These are phyloP conservation scores for Colletotrichum siamense DNA, from an alignment of 2,329 filamentous ascomycete species.

Conservation along the genomic window DNA sequence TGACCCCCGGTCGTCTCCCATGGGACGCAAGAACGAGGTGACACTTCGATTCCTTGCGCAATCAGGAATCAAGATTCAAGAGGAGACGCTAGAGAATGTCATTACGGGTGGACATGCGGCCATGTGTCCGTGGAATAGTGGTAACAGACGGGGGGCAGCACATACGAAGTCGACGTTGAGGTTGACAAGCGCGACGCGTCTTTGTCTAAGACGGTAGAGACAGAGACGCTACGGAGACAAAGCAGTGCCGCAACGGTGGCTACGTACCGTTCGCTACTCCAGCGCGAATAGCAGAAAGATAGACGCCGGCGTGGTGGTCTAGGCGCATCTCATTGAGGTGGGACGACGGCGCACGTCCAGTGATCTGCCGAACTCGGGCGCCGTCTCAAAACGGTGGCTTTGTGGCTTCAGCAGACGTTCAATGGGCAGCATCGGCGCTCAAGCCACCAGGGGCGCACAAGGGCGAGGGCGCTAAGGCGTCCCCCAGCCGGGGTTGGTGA, in stretches of 20 bases:
- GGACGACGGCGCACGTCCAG: conserved; percentile 10
- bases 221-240: neutral
- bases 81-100: neutral
- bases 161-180: neutral
- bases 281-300: neutral
- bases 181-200: conserved; percentile 4
- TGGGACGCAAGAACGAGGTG: neutral
- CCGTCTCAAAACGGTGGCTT: conserved; percentile 7
- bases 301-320: neutral
- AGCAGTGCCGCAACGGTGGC: neutral
- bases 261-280: neutral
- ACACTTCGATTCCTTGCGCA: neutral
- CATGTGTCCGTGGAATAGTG: neutral
- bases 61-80: neutral
- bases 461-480: neutral
- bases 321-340: neutral
- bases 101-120: neutral
- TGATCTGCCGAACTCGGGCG: conserved; percentile 15
- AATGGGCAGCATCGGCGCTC: neutral
- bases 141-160: neutral
- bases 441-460: neutral
- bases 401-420: conserved; percentile 1
- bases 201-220: neutral
- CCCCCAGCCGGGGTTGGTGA: neutral
- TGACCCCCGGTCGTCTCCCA: neutral